These are phyloP conservation scores for Lactarius vividus DNA, from an alignment of 768 basidiomycete genomes.

Conservation along the genomic window DNA sequence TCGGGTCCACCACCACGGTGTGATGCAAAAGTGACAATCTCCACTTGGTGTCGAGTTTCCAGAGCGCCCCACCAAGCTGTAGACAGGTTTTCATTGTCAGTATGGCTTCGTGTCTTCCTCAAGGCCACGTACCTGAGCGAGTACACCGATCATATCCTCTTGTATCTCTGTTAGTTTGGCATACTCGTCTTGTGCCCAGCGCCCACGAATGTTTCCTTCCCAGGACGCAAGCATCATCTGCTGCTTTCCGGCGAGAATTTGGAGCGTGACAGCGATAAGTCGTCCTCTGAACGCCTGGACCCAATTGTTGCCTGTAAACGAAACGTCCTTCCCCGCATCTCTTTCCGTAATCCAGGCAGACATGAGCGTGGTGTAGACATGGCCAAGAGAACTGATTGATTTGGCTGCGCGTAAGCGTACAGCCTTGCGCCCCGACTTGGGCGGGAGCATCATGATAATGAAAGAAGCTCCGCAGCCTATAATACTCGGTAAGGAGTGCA, in stretches of 20 bases:
- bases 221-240: conserved; percentile 42
- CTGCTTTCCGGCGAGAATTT: conserved; percentile 36
- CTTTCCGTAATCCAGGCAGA: conserved; percentile 40
- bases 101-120: conserved; percentile 4
- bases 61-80: conserved; percentile 43
- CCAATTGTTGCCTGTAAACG: conserved; percentile 30
- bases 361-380: conserved; percentile 44
- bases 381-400: conserved; percentile 40
- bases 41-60: conserved; percentile 43
- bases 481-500: background rate
- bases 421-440: conserved; percentile 47
- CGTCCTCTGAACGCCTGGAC: conserved; percentile 32
- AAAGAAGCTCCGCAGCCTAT: conserved; percentile 49
- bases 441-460: conserved; percentile 54
- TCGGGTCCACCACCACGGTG: conserved; percentile 53
- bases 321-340: conserved; percentile 16
- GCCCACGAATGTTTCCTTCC: conserved; percentile 50
- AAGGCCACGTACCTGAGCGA: conserved; percentile 36
- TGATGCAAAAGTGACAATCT: conserved; percentile 40
- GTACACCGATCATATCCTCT: conserved; percentile 40
- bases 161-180: conserved; percentile 41
- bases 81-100: background rate
- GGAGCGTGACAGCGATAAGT: conserved; percentile 35
- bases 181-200: conserved; percentile 52
- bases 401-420: conserved; percentile 45